phyloP scores from a whole-genome alignment of 805 yeast species.

The Cyberlindnera misumaiensis region DNA sequence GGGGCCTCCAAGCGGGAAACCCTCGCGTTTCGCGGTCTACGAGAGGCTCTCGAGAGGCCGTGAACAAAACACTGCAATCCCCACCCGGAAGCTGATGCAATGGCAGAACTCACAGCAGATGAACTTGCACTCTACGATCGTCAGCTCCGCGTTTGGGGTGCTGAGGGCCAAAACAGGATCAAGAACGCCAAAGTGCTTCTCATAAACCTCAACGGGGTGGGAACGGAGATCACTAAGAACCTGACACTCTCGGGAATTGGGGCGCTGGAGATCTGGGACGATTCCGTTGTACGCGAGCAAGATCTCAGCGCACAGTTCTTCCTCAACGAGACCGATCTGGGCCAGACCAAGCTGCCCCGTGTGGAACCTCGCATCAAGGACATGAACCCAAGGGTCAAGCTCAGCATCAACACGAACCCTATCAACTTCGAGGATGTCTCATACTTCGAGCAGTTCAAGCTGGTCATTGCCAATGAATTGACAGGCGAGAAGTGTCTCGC shows the following conservation, averaged over 20 bases:
- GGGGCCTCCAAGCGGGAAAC: too few species aligned
- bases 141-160: constrained; percentile 93
- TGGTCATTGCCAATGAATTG: constrained; percentile 73
- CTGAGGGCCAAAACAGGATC: constrained; percentile 79
- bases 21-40: too few species aligned
- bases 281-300: constrained; percentile 41
- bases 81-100: too few species aligned
- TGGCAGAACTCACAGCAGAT: constrained; percentile 37
- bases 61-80: too few species aligned
- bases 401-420: constrained; percentile 39
- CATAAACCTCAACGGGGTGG: constrained; percentile 69
- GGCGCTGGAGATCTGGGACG: constrained; percentile 62
- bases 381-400: constrained; percentile 71
- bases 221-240: constrained; percentile 79
- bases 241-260: constrained; percentile 87
- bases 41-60: too few species aligned
- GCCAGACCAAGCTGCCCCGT: constrained; percentile 46
- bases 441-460: constrained; percentile 51
- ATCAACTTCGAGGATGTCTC: constrained; percentile 20
- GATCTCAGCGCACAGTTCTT: constrained; percentile 77
- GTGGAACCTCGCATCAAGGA: constrained; percentile 54
- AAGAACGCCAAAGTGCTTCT: constrained; percentile 65
- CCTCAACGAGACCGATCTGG: constrained; percentile 48
- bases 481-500: constrained; percentile 30
- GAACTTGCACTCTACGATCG: constrained; percentile 91